These are phyloP conservation scores for Abortiporus biennis DNA, from an alignment of 1,284 basidiomycete genomes.

Conservation along the genomic window DNA sequence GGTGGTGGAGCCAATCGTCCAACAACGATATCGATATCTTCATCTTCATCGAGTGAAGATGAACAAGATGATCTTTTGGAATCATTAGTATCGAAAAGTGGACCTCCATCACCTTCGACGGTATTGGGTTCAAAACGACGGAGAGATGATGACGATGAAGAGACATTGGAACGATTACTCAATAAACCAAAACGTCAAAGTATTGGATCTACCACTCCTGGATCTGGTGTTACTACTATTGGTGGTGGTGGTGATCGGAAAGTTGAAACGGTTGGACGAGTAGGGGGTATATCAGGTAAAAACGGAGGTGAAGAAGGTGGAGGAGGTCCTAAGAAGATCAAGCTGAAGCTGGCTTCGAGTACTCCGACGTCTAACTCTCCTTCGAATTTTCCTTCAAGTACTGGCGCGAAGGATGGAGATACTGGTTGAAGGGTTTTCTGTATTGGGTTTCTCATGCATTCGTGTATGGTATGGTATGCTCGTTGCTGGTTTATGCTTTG, in stretches of 20 bases:
- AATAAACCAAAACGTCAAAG: conserved; percentile 50
- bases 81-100: conserved; percentile 37
- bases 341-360: conserved; percentile 52
- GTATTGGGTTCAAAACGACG: conserved; percentile 41
- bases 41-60: conserved; percentile 22
- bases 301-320: conserved; percentile 49
- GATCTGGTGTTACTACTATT: conserved; percentile 26
- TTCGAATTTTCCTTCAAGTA: conserved; percentile 60
- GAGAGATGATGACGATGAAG: conserved; percentile 69
- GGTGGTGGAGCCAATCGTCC: conserved; percentile 7
- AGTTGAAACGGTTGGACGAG: conserved; percentile 16
- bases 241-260: conserved; percentile 13
- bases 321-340: conserved; percentile 71
- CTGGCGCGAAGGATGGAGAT: conserved; percentile 68
- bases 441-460: too few species aligned
- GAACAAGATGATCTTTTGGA: conserved; percentile 54
- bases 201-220: conserved; percentile 30
- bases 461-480: too few species aligned
- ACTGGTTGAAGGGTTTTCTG: too few species aligned
- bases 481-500: too few species aligned
- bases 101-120: conserved; percentile 37
- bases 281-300: conserved; percentile 11
- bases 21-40: not conserved
- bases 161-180: conserved; percentile 49
- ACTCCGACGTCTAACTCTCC: conserved; percentile 23